Percentiles rank a stretch among this genome's conserved stretches.
Conservation (phyloP, 495 filamentous ascomycete genomes). For the Penicillium ochrochloron region DNA sequence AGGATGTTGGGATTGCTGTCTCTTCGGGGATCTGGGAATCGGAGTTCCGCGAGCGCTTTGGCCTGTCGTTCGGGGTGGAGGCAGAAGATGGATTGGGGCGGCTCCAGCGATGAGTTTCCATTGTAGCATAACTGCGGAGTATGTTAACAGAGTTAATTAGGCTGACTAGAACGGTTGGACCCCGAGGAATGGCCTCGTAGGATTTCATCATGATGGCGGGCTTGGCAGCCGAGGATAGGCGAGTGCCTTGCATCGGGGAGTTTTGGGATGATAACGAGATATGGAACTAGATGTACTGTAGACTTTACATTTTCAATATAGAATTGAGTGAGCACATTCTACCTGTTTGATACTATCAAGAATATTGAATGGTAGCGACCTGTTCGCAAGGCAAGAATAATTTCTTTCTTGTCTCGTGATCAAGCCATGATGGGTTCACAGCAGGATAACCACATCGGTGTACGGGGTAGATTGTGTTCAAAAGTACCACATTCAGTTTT, state of each 20-base stretch:
- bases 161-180: background rate
- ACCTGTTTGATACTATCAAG: background rate
- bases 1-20: conserved; percentile 17
- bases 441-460: background rate
- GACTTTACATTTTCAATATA: background rate
- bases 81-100: conserved; percentile 9
- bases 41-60: conserved; percentile 10
- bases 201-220: background rate
- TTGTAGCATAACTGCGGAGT: background rate
- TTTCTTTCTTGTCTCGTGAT: background rate
- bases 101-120: background rate
- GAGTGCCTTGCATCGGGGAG: conserved; percentile 5
- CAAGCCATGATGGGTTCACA: background rate
- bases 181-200: background rate
- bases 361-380: background rate
- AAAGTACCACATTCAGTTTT: conserved; percentile 8
- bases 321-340: background rate
- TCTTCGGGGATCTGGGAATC: background rate
- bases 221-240: background rate
- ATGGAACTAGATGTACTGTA: background rate
- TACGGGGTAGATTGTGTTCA: background rate
- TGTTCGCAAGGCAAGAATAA: background rate
- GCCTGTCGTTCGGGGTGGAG: conserved; percentile 9
- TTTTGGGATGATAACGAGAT: background rate
- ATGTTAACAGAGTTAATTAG: background rate